Evolutionary conservation across 164 flowering plant species (phyloP).

Genomic region (Macadamia integrifolia): DNA sequence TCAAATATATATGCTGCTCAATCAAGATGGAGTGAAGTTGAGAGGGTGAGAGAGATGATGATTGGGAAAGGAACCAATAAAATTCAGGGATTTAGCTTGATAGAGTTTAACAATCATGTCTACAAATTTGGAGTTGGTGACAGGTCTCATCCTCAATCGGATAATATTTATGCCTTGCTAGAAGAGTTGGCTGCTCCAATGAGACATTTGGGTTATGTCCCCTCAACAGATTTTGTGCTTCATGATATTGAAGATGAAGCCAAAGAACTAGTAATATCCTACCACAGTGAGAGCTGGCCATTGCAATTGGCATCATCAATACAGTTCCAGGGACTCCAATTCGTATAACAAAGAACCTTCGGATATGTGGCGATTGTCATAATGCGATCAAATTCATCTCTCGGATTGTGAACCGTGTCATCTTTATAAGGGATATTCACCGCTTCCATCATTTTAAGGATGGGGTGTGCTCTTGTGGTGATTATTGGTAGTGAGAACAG

Average conservation of each 20-base stretch:
- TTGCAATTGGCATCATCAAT: conserved; percentile 31
- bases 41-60: conserved; percentile 22
- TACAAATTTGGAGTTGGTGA: conserved; percentile 26
- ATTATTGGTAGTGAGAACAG: conserved; percentile 23
- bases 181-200: conserved; percentile 18
- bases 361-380: conserved; percentile 34
- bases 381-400: conserved; percentile 27
- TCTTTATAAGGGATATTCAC: conserved; percentile 26
- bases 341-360: conserved; percentile 28
- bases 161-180: conserved; percentile 17
- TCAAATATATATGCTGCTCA: conserved; percentile 35
- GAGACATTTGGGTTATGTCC: conserved; percentile 26
- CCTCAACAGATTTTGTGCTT: conserved; percentile 27
- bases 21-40: conserved; percentile 26
- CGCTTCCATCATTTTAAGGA: conserved; percentile 30
- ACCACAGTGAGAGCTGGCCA: conserved; percentile 39
- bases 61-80: conserved; percentile 13
- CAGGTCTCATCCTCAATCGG: conserved; percentile 22
- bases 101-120: conserved; percentile 21
- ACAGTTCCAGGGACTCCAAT: conserved; percentile 22
- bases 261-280: conserved; percentile 25
- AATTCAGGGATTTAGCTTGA: conserved; percentile 23
- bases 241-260: conserved; percentile 35
- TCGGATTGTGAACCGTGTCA: conserved; percentile 20
- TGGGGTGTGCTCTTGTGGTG: conserved; percentile 26